A percentile compares a stretch with the other conserved stretches of the same genome.
These are phyloP conservation scores for Ilyonectria mors-panacis DNA, from an alignment of 2,329 filamentous ascomycete genomes.

Conservation along the genomic window DNA sequence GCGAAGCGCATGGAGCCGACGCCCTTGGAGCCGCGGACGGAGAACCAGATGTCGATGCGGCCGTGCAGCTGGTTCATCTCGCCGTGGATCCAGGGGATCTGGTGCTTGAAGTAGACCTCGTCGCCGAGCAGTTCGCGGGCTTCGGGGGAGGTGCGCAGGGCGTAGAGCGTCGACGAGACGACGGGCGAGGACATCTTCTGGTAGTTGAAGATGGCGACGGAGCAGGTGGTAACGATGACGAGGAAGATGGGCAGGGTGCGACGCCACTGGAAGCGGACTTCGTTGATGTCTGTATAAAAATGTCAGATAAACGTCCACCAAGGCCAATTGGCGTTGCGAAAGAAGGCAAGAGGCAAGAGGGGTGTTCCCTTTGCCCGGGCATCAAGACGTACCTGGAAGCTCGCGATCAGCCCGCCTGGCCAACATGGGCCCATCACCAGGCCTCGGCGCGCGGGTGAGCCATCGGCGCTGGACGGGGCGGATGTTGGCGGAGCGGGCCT, in stretches of 20 bases:
- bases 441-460: constrained; percentile 69
- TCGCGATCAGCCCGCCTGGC: constrained; percentile 76
- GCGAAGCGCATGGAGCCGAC: constrained; percentile 84
- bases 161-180: constrained; percentile 91
- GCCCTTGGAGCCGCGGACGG: constrained; percentile 83
- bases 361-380: neutral
- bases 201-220: constrained; percentile 98
- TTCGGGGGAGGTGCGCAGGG: constrained; percentile 82
- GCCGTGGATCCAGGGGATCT: constrained; percentile 87
- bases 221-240: constrained; percentile 77
- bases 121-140: constrained; percentile 88
- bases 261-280: constrained; percentile 72
- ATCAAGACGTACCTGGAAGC: constrained; percentile 68
- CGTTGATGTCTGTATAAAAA: constrained; percentile 55
- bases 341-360: neutral
- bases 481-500: constrained; percentile 32
- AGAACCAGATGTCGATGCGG: constrained; percentile 87
- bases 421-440: constrained; percentile 75
- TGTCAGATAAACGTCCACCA: neutral
- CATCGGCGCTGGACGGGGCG: constrained; percentile 59
- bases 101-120: constrained; percentile 84
- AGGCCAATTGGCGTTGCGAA: constrained; percentile 13
- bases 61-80: constrained; percentile 96
- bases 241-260: constrained; percentile 87
- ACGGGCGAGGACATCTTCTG: constrained; percentile 92